Base-by-base conservation (phyloP, 257 asterid genomes). In the Forsythia viridissima region DNA sequence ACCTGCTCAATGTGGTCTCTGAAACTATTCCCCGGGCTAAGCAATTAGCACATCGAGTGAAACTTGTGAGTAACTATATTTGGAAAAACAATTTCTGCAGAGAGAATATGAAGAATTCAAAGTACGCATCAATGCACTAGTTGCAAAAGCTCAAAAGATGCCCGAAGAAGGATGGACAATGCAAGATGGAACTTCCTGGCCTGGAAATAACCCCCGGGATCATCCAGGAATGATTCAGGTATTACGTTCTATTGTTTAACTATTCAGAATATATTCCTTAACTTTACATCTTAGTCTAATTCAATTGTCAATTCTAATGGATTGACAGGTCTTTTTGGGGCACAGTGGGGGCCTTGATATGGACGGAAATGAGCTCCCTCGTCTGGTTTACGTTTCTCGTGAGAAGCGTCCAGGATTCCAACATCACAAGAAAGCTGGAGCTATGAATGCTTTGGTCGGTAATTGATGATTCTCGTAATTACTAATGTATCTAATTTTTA, bases 391-490 rank as follows among this genome's bases (percentile, higher is more conserved):
- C 86, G 98, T 94, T 82, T 94, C 98, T 85, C 98, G 98, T 92
- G 98, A 94, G 88, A 94, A 94, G 87, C 96, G 97, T 57, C 97
- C 97, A 36, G 98, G 98, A n/a, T 94, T 92, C 86, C 96, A 92
- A 85, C 97, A 92, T 89, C 98, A 94, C 89, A 94, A 94, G 89
- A 94, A 94, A 86, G 98, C 98, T 46, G 98, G 98, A 82, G 98
- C 98, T 65, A 92, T 94, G 98, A 94, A 94, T 92, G 65, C 65
- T 18, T 55, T 55, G 65, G 65, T 55, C 3, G 16, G 65, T 55
- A 13, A 8, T 44, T 44, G 13, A 51, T 18, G 65, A 55, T 55
- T 55, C 65, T 55, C 24, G 0, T 15, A 55, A 55, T 6, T 55
- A 18, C 24, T 55, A 55, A 4, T 18, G 30, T 55, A 55, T 52